These are phyloP conservation scores for Thamnidium elegans DNA, from an alignment of 192 early-diverging fungal genomes.

Conservation along the genomic window DNA sequence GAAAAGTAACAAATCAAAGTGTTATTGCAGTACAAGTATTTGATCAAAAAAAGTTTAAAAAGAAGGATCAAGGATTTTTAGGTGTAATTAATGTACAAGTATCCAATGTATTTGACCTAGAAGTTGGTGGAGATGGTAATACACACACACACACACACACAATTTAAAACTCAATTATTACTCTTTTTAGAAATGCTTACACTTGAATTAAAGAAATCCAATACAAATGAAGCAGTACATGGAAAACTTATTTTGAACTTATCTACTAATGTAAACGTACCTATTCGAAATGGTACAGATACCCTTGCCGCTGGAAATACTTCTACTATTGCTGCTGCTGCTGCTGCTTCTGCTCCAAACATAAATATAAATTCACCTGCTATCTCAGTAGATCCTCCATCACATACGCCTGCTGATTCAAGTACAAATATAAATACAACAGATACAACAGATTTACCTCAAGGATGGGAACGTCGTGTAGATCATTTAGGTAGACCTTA, in stretches of 20 bases:
- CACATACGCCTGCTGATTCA: neutral
- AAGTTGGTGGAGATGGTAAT: slow-evolving; percentile 56
- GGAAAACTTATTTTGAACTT: slow-evolving; percentile 83
- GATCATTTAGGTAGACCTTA: slow-evolving; percentile 91
- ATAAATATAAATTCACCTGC: no score
- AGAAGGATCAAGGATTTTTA: slow-evolving; percentile 84
- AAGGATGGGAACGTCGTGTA: slow-evolving; percentile 85
- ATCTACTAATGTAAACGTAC: slow-evolving; percentile 56
- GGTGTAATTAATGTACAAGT: slow-evolving; percentile 88
- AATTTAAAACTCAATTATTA: neutral
- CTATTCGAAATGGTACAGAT: slow-evolving; percentile 24
- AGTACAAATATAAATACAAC: neutral
- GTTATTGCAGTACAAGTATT: slow-evolving; percentile 94
- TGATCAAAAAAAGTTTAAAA: slow-evolving; percentile 97
- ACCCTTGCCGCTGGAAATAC: slow-evolving; percentile 8
- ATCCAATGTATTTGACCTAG: slow-evolving; percentile 77
- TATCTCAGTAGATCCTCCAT: neutral
- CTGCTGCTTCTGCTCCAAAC: neutral
- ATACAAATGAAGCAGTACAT: slow-evolving; percentile 75
- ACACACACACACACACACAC: neutral
- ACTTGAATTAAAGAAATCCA: slow-evolving; percentile 84
- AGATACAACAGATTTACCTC: slow-evolving; percentile 20
- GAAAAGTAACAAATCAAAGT: slow-evolving; percentile 68
- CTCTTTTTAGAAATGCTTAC: slow-evolving; percentile 73
- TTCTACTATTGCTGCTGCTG: neutral